Percentiles rank a stretch among this genome's conserved stretches.
Conservation (phyloP, 108 stramenopile species). For the Fistulifera solaris region DNA sequence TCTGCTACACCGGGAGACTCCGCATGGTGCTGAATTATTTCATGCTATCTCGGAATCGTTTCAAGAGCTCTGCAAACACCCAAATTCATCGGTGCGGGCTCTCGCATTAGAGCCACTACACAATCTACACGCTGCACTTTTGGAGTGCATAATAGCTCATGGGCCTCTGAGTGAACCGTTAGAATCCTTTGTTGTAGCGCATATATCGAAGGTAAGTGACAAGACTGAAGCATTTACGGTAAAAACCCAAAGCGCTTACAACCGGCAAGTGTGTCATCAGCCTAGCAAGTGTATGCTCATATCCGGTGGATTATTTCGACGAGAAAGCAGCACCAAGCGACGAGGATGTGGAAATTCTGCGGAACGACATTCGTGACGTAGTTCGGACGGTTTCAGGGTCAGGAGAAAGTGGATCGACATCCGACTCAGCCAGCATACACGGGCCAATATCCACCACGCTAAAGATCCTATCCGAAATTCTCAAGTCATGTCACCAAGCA, state of each 20-base stretch:
- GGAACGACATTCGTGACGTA: constrained; percentile 76
- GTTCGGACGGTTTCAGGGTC: constrained; percentile 42
- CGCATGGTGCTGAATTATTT: constrained; percentile 28
- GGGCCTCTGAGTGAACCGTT: constrained; percentile 7
- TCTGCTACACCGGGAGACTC: constrained; percentile 16
- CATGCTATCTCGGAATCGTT: constrained; percentile 24
- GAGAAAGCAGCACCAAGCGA: constrained; percentile 43
- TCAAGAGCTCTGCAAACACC: constrained; percentile 38
- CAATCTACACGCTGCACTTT: constrained; percentile 36
- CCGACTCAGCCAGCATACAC: background rate
- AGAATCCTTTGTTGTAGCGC: constrained; percentile 20
- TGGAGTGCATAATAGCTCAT: constrained; percentile 10
- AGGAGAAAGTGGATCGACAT: constrained; percentile 1
- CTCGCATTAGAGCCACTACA: constrained; percentile 62
- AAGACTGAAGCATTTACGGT: background rate
- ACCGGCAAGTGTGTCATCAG: constrained; percentile 29
- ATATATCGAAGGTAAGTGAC: constrained; percentile 17
- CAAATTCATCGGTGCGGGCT: constrained; percentile 37
- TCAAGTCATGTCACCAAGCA: constrained; percentile 2
- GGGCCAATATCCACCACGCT: background rate
- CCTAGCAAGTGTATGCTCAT: constrained; percentile 49
- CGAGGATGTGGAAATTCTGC: constrained; percentile 76
- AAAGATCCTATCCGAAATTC: constrained; percentile 9
- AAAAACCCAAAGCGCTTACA: background rate
- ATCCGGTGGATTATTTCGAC: constrained; percentile 61